A percentile compares a stretch with the other conserved stretches of the same genome.
Conservation (phyloP, 2,329 filamentous ascomycete genomes). For the Alternaria sp. region DNA sequence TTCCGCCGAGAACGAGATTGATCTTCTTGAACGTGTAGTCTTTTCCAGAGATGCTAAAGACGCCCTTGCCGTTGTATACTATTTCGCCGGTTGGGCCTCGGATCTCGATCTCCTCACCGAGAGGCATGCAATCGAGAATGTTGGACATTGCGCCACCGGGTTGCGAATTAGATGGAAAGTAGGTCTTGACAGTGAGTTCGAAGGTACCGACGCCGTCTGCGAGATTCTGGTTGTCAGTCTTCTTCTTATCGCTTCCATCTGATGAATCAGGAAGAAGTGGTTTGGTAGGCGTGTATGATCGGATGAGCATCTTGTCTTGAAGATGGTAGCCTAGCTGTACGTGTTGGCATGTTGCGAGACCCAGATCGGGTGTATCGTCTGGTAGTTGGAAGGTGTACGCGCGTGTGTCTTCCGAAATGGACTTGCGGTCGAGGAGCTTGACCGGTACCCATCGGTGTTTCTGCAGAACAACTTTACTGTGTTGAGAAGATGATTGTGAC, state of each 20-base stretch:
- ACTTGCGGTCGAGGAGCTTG: not conserved
- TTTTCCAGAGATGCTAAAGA: not conserved
- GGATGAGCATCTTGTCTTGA: not conserved
- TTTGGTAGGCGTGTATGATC: not conserved
- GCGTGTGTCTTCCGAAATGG: not conserved
- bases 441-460: not conserved
- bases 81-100: not conserved
- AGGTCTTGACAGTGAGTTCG: not conserved
- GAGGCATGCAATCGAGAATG: not conserved
- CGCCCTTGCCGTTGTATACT: not conserved
- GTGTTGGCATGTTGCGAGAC: not conserved
- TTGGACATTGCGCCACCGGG: not conserved
- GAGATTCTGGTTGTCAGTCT: not conserved
- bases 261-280: not conserved
- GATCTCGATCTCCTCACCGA: not conserved
- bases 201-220: not conserved
- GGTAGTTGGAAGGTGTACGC: not conserved
- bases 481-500: not conserved
- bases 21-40: slow-evolving; percentile 56
- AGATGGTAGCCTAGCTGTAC: not conserved
- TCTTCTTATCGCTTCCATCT: not conserved
- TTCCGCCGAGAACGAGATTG: slow-evolving; percentile 61
- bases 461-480: not conserved
- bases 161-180: not conserved
- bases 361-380: not conserved